Percentiles rank a stretch among this genome's conserved stretches.
phyloP scores from a whole-genome alignment of 2,329 filamentous ascomycete genomes.

The Fulvia fulva region DNA sequence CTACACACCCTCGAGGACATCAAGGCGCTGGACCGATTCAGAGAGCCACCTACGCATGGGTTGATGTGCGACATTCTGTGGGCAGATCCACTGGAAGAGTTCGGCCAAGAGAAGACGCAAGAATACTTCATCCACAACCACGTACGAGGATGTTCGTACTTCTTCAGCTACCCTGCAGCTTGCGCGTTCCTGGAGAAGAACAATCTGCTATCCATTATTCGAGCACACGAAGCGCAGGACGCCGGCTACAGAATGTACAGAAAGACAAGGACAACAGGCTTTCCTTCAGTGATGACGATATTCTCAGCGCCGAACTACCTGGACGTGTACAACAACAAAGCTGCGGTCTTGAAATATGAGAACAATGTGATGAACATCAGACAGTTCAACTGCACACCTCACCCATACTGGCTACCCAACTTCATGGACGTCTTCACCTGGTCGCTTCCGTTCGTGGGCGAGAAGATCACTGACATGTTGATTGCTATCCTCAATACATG shows the following conservation, averaged over 20 bases:
- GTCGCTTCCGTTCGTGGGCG: constrained; percentile 96
- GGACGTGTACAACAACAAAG: constrained; percentile 99
- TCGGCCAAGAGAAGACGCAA: constrained; percentile 96
- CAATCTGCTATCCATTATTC: constrained; percentile 93
- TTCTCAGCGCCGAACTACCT: constrained; percentile 99
- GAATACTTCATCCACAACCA: constrained; percentile 99
- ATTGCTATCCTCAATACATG: constrained; percentile 97
- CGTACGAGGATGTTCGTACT: constrained; percentile 96
- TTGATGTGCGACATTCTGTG: constrained; percentile 99
- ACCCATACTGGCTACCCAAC: constrained; percentile 98
- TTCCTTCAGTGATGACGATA: constrained; percentile 99
- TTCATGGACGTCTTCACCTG: constrained; percentile 99
- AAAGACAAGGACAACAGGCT: constrained; percentile 95
- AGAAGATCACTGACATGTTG: constrained; percentile 98
- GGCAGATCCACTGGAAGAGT: constrained; percentile 97
- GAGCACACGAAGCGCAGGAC: constrained; percentile 97
- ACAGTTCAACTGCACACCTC: constrained; percentile 98
- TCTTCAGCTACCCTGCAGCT: constrained; percentile 96
- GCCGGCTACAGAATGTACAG: constrained; percentile 98
- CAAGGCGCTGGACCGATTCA: constrained; percentile 96
- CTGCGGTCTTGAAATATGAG: constrained; percentile 96
- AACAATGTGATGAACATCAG: constrained; percentile 99
- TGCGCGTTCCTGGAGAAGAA: constrained; percentile 99
- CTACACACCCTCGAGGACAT: constrained; percentile 93
- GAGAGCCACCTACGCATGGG: constrained; percentile 93